Conservation (phyloP, 345 rosid genomes). For the Draba incana region DNA sequence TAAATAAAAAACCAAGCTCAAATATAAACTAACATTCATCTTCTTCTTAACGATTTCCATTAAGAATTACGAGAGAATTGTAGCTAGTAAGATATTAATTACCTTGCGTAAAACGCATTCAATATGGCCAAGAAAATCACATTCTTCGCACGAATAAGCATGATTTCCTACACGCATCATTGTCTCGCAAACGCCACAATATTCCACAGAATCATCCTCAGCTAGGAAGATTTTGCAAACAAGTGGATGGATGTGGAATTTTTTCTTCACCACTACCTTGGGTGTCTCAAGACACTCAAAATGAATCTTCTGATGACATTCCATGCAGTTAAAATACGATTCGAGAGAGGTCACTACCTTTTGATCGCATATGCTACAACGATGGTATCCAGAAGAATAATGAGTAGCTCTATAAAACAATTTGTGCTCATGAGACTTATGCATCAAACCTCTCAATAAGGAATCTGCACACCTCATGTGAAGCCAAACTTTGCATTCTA, state of each 20-base stretch:
- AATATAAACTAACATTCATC: no score
- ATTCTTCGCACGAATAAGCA: conserved; percentile 26
- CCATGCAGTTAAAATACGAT: conserved; percentile 9
- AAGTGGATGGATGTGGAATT: conserved; percentile 11
- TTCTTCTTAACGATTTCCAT: background rate
- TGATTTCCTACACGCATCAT: background rate
- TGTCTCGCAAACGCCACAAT: conserved; percentile 26
- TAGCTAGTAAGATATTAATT: no score
- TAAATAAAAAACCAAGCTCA: no score
- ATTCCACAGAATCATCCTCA: conserved; percentile 8
- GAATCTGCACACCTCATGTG: conserved; percentile 4
- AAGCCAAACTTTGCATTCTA: background rate
- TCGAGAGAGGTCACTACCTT: no score
- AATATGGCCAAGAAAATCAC: conserved; percentile 28
- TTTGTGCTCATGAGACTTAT: background rate
- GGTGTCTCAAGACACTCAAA: conserved; percentile 18
- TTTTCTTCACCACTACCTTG: background rate
- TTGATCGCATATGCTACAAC: background rate
- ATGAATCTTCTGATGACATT: conserved; percentile 23
- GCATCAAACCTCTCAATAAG: background rate
- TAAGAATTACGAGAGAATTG: background rate
- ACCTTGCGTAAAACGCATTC: conserved; percentile 16
- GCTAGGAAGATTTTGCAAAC: background rate
- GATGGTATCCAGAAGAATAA: no score
- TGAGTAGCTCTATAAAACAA: background rate